These are phyloP conservation scores for Colletotrichum cereale DNA, from an alignment of 2,329 filamentous ascomycete species.

Conservation along the genomic window DNA sequence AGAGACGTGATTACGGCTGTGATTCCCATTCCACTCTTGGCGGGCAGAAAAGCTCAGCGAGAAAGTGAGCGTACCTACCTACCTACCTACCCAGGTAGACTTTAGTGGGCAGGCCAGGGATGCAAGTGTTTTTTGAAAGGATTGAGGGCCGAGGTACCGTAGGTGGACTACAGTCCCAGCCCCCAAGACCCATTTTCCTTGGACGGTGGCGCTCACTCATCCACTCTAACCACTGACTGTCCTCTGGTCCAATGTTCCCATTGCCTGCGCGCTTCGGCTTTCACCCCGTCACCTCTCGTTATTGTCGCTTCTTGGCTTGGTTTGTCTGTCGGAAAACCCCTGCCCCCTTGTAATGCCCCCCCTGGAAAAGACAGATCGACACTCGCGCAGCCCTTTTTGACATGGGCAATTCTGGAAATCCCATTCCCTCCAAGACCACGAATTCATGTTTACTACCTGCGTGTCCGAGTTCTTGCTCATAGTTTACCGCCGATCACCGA, in stretches of 20 bases:
- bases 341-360: background rate
- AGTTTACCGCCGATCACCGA: background rate
- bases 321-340: background rate
- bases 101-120: too few species aligned
- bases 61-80: too few species aligned
- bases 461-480: background rate
- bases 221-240: too few species aligned
- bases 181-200: background rate
- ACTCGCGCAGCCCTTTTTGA: constrained; percentile 4
- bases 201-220: background rate
- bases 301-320: background rate
- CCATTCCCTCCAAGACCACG: constrained; percentile 18
- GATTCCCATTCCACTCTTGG: too few species aligned
- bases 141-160: too few species aligned
- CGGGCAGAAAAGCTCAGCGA: too few species aligned
- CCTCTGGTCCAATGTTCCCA: too few species aligned
- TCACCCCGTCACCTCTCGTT: background rate
- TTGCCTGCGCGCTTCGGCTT: background rate
- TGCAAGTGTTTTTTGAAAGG: too few species aligned
- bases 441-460: constrained; percentile 4
- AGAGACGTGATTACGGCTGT: background rate
- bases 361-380: constrained; percentile 20
- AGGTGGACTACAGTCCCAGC: background rate
- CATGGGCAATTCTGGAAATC: constrained; percentile 28
- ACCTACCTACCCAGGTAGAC: too few species aligned